Evolutionary conservation across 352 stramenopile genomes (phyloP).

Genomic region (Aphanomyces invadans): DNA sequence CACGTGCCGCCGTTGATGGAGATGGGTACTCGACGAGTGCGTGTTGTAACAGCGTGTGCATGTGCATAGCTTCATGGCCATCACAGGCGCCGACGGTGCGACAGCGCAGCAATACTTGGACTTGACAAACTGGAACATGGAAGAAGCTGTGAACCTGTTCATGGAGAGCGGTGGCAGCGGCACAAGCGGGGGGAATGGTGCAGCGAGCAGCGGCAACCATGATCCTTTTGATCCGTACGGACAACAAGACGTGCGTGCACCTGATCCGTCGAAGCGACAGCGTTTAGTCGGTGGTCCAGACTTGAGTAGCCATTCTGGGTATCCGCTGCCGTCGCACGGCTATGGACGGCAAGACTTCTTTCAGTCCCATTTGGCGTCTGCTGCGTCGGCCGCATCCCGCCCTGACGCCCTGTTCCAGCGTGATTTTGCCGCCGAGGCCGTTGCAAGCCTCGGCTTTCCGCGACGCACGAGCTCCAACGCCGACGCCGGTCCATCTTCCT

Average conservation of each 20-base stretch:
- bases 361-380: neutral
- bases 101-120: slow-evolving; percentile 70
- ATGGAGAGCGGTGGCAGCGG: slow-evolving; percentile 69
- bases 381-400: neutral
- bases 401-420: slow-evolving; percentile 47
- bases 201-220: slow-evolving; percentile 23
- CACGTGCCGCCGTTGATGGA: neutral
- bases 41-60: neutral
- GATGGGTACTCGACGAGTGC: no score
- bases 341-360: slow-evolving; percentile 11
- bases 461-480: neutral
- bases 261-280: slow-evolving; percentile 74
- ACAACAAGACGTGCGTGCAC: slow-evolving; percentile 56
- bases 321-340: neutral
- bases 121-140: slow-evolving; percentile 68
- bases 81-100: slow-evolving; percentile 59
- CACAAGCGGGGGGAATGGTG: neutral
- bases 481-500: no score
- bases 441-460: slow-evolving; percentile 51
- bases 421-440: slow-evolving; percentile 76
- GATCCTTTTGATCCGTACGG: slow-evolving; percentile 30
- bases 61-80: slow-evolving; percentile 68
- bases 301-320: slow-evolving; percentile 36
- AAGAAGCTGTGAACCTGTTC: slow-evolving; percentile 73
- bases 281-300: slow-evolving; percentile 49